These are phyloP conservation scores for Dactylonectria estremocensis DNA, from an alignment of 2,329 filamentous ascomycete genomes.

Conservation along the genomic window DNA sequence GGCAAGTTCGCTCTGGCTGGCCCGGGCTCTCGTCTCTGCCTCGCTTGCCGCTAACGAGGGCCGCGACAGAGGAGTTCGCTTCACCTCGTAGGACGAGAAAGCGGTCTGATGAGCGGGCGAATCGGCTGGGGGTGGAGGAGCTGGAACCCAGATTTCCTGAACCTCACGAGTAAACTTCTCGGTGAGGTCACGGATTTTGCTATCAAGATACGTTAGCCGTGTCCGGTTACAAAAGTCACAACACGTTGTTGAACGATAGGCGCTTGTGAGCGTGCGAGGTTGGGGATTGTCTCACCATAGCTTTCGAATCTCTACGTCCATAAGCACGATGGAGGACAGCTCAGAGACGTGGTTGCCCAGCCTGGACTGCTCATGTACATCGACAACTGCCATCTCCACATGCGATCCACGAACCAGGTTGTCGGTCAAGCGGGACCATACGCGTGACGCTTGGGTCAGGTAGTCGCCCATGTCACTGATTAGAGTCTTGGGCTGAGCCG, in stretches of 20 bases:
- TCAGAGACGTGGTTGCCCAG: conserved; percentile 48
- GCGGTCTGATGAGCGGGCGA: conserved; percentile 39
- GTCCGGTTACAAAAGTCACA: neutral
- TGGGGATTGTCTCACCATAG: conserved; percentile 50
- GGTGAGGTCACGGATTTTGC: conserved; percentile 54
- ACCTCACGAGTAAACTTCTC: conserved; percentile 54
- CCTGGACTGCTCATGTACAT: conserved; percentile 49
- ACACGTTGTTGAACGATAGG: conserved; percentile 9
- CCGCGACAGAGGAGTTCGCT: conserved; percentile 36
- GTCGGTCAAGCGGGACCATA: conserved; percentile 55
- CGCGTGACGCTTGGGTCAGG: conserved; percentile 51
- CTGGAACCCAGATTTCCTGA: conserved; percentile 50
- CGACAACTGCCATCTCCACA: conserved; percentile 48
- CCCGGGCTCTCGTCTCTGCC: conserved; percentile 41
- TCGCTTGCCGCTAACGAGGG: conserved; percentile 36
- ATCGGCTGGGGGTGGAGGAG: conserved; percentile 32
- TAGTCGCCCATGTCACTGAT: conserved; percentile 56
- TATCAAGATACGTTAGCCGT: conserved; percentile 40
- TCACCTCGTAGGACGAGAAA: conserved; percentile 44
- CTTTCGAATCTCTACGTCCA: conserved; percentile 53
- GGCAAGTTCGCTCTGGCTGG: conserved; percentile 44
- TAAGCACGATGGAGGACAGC: conserved; percentile 45
- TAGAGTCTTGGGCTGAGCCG: conserved; percentile 45
- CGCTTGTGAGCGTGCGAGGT: neutral
- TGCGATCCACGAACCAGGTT: conserved; percentile 52